Conservation (phyloP, 108 stramenopile genomes). For the Nitzschia sp. region DNA sequence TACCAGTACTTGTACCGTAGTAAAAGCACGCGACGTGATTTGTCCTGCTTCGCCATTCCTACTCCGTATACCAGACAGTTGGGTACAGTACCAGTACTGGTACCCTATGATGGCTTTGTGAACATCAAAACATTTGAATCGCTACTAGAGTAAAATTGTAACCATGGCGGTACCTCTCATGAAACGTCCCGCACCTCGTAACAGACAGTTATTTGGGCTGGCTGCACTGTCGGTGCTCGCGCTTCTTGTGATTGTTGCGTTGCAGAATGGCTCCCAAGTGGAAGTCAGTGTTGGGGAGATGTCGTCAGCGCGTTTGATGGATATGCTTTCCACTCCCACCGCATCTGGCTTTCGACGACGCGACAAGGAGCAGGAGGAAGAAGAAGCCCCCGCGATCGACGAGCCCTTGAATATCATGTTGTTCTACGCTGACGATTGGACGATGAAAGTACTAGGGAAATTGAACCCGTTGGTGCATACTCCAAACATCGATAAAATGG, state of each 20-base stretch:
- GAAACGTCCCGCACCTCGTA: too few species aligned
- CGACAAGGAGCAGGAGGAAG: not conserved
- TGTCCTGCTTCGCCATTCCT: too few species aligned
- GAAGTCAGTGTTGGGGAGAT: not conserved
- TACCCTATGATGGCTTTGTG: too few species aligned
- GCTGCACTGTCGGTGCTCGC: not conserved
- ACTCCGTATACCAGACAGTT: too few species aligned
- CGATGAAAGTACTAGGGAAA: conserved; percentile 38
- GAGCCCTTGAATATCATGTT: conserved; percentile 52
- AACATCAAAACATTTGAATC: too few species aligned
- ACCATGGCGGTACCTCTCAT: too few species aligned
- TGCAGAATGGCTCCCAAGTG: not conserved
- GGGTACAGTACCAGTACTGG: too few species aligned
- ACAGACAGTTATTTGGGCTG: too few species aligned
- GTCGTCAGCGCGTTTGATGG: not conserved
- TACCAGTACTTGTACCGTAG: too few species aligned
- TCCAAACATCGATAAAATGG: conserved; percentile 71
- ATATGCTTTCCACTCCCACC: not conserved
- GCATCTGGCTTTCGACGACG: not conserved
- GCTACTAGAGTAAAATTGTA: too few species aligned
- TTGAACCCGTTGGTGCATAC: conserved; percentile 41
- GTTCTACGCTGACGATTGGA: conserved; percentile 68
- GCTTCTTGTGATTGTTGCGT: not conserved
- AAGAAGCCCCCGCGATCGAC: conserved; percentile 33
- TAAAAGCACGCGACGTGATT: too few species aligned